Evolutionary conservation across 805 yeast genomes (phyloP).

Genomic region (Kregervanrija delftensis): DNA sequence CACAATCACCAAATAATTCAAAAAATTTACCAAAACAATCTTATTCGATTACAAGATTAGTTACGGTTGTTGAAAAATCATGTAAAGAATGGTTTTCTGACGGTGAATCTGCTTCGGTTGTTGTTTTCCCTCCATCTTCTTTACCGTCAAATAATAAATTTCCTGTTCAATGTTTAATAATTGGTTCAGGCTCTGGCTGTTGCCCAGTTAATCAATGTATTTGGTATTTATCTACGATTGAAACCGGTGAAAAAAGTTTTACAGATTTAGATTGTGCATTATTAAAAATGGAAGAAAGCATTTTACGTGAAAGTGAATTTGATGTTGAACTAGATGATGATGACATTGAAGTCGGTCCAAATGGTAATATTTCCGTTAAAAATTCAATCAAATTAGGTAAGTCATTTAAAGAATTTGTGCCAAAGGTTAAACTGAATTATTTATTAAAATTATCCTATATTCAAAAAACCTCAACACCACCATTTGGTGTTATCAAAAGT

Average conservation of each 20-base stretch:
- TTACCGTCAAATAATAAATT: conserved; percentile 55
- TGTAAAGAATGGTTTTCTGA: conserved; percentile 91
- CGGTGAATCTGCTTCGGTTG: conserved; percentile 76
- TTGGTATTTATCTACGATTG: conserved; percentile 84
- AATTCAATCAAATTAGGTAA: conserved; percentile 80
- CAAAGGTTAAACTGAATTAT: conserved; percentile 52
- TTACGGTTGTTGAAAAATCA: conserved; percentile 76
- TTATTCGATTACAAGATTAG: conserved; percentile 63
- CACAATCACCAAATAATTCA: conserved; percentile 45
- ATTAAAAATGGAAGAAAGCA: conserved; percentile 68
- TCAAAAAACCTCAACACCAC: conserved; percentile 51
- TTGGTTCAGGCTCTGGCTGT: conserved; percentile 82
- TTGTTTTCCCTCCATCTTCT: conserved; percentile 86
- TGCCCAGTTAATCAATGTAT: conserved; percentile 83
- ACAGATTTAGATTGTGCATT: conserved; percentile 84
- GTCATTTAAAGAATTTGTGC: conserved; percentile 77
- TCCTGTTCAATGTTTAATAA: conserved; percentile 81
- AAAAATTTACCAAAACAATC: conserved; percentile 37
- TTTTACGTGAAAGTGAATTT: conserved; percentile 70
- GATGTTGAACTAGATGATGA: conserved; percentile 37
- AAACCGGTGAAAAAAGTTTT: conserved; percentile 43
- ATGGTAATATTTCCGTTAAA: conserved; percentile 57
- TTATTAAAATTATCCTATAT: conserved; percentile 56
- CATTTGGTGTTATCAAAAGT: conserved; percentile 44
- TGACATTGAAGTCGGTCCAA: conserved; percentile 48